phyloP scores from a whole-genome alignment of 331 rosid genomes.

The Ulmus americana region DNA sequence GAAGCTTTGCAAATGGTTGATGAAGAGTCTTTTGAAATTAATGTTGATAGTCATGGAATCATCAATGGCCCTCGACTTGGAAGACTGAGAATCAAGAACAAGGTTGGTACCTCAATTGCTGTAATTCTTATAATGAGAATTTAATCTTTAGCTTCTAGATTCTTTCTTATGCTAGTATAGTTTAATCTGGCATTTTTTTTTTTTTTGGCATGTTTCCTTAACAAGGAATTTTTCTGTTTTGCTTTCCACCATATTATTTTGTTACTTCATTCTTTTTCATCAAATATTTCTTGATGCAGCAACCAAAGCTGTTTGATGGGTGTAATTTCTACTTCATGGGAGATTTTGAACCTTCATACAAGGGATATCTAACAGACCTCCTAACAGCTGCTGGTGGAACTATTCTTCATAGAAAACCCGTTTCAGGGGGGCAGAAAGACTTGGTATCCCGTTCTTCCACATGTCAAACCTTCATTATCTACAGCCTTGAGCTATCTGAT shows the following conservation, averaged over 20 bases:
- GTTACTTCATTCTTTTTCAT: not conserved
- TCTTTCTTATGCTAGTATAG: no score
- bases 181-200: no score
- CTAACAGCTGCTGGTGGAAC: slow-evolving; percentile 79
- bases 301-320: slow-evolving; percentile 68
- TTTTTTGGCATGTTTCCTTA: no score
- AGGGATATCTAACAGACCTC: slow-evolving; percentile 73
- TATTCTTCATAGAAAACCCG: slow-evolving; percentile 76
- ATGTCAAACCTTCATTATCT: slow-evolving; percentile 50
- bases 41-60: slow-evolving; percentile 65
- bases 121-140: not conserved
- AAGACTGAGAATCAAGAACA: slow-evolving; percentile 58
- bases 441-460: slow-evolving; percentile 24
- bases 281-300: slow-evolving; percentile 41
- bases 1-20: slow-evolving; percentile 53
- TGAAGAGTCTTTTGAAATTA: slow-evolving; percentile 69
- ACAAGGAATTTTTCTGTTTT: no score
- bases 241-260: not conserved
- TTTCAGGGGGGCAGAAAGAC: slow-evolving; percentile 28
- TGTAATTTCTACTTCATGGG: slow-evolving; percentile 71
- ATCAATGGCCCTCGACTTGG: slow-evolving; percentile 81
- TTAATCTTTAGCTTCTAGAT: no score
- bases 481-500: slow-evolving; percentile 67
- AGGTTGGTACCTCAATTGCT: slow-evolving; percentile 40
- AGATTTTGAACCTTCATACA: slow-evolving; percentile 58